phyloP scores from a whole-genome alignment of 2,329 filamentous ascomycete genomes.

The Ceratocystis albifundus region DNA sequence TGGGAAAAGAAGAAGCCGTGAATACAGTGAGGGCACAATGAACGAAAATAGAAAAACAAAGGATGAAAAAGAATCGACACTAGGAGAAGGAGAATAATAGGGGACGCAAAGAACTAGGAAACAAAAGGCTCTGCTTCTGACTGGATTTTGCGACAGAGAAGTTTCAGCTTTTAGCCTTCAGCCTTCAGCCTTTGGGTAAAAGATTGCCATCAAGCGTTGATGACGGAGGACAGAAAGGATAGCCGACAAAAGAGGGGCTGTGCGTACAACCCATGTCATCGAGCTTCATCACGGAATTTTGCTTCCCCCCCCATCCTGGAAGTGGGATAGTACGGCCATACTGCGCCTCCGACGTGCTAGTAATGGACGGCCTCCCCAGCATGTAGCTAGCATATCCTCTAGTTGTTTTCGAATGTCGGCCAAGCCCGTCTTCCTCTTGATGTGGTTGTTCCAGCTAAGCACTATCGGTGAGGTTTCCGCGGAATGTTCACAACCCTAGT shows the following conservation, averaged over 20 bases:
- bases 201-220: not conserved
- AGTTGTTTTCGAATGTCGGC: too few relatives aligned
- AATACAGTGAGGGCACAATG: not conserved
- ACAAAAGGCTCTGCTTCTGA: not conserved
- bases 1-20: not conserved
- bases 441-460: too few relatives aligned
- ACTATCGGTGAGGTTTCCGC: too few relatives aligned
- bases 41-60: not conserved
- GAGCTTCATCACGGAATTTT: not conserved
- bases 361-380: too few relatives aligned
- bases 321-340: not conserved
- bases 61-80: too few relatives aligned
- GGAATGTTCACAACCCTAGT: too few relatives aligned
- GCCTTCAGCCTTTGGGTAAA: not conserved
- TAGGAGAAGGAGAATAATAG: too few relatives aligned
- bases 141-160: not conserved
- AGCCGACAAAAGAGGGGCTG: slow-evolving; percentile 12
- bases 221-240: not conserved
- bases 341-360: not conserved
- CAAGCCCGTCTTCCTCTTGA: too few relatives aligned
- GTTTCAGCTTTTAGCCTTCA: not conserved
- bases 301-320: not conserved
- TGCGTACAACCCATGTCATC: slow-evolving; percentile 5
- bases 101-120: not conserved
- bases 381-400: too few relatives aligned